Evolutionary conservation across 176 grass and related monocot genomes (phyloP).

Genomic region (Oropetium thomaeum): DNA sequence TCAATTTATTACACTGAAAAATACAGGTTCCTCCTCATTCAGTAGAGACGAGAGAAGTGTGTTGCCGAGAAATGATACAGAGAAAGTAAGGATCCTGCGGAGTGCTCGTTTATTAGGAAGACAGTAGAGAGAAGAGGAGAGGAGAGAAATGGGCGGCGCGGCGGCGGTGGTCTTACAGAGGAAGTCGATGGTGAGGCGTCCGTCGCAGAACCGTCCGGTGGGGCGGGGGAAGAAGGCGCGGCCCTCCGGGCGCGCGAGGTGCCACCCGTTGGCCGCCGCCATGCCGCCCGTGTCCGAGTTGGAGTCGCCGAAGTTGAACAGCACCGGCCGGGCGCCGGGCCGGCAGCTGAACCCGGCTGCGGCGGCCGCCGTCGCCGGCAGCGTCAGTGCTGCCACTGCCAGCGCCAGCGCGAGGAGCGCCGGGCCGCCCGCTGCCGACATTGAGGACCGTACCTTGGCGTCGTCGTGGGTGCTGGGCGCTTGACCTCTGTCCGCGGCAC

Average conservation of each 20-base stretch:
- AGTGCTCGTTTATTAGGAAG: background rate
- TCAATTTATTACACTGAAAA: background rate
- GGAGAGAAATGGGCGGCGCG: no score
- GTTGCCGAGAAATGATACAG: background rate
- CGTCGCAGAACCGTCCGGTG: conserved; percentile 80
- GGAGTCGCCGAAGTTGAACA: conserved; percentile 78
- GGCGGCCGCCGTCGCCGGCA: background rate
- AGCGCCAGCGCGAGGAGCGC: background rate
- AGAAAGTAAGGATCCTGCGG: background rate
- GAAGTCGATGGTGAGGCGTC: conserved; percentile 85
- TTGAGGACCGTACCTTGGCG: conserved; percentile 22
- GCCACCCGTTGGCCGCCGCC: conserved; percentile 47
- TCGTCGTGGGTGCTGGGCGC: background rate
- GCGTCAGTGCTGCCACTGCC: background rate
- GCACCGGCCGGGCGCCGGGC: conserved; percentile 39
- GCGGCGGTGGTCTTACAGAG: conserved; percentile 53
- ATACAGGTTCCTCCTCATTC: background rate
- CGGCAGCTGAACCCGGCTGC: conserved; percentile 20
- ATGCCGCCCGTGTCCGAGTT: conserved; percentile 90
- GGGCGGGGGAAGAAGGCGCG: conserved; percentile 66
- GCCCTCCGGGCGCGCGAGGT: conserved; percentile 50
- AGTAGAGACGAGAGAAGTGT: background rate
- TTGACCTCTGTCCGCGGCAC: conserved; percentile 31
- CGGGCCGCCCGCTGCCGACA: conserved; percentile 21
- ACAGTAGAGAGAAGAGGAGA: background rate